A percentile compares a stretch with the other conserved stretches of the same genome.
Evolutionary conservation across 202 grass and related monocot genomes (phyloP).

Genomic region (Panicum virgatum): DNA sequence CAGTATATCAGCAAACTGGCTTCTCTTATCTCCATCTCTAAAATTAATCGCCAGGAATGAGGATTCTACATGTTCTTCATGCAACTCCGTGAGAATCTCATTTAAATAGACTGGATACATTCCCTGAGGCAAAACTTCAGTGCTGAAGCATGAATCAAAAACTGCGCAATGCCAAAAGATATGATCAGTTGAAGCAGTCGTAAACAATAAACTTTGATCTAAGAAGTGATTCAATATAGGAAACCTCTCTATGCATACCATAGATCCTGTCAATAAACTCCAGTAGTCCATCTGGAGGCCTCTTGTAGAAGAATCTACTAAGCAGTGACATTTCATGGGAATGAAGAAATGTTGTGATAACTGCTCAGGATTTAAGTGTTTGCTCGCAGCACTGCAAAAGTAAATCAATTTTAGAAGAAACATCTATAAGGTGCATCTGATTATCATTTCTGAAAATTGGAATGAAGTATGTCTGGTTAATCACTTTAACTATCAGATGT

Average conservation of each 20-base stretch:
- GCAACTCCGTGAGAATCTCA: constrained; percentile 77
- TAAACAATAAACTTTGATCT: neutral
- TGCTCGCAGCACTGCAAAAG: constrained; percentile 26
- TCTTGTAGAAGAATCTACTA: constrained; percentile 99
- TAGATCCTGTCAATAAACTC: constrained; percentile 94
- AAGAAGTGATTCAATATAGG: neutral
- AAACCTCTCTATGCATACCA: constrained; percentile 50
- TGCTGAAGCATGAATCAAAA: constrained; percentile 99
- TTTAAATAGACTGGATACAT: constrained; percentile 89
- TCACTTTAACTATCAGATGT: constrained; percentile 15
- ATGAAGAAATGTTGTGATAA: constrained; percentile 27
- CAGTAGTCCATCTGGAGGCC: constrained; percentile 92
- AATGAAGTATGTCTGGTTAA: neutral
- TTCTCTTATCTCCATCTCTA: constrained; percentile 91
- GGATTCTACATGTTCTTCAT: constrained; percentile 80
- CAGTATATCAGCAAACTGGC: constrained; percentile 78
- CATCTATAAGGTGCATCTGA: neutral
- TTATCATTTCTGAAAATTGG: constrained; percentile 24
- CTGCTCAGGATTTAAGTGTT: constrained; percentile 12
- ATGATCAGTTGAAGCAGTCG: constrained; percentile 24
- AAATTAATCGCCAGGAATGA: constrained; percentile 94
- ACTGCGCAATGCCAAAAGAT: constrained; percentile 59
- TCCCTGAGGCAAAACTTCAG: constrained; percentile 83
- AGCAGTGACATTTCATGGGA: constrained; percentile 93
- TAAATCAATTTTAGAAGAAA: constrained; percentile 6